A percentile compares a stretch with the other conserved stretches of the same genome.
Evolutionary conservation across 352 stramenopile genomes (phyloP).

Genomic region (Blastocystis sp.): DNA sequence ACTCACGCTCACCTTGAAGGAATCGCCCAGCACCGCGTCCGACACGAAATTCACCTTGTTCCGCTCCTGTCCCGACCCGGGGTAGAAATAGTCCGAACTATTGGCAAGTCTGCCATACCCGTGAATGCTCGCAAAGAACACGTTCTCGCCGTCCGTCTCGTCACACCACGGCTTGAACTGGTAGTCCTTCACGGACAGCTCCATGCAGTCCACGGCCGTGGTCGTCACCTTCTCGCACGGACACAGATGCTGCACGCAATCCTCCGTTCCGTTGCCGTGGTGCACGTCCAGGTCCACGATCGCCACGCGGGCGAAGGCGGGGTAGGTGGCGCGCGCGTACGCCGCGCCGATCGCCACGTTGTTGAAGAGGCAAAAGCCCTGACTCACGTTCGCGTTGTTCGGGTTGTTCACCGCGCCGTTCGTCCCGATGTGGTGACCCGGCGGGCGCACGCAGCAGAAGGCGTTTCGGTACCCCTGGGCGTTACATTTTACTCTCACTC

Average conservation of each 20-base stretch:
- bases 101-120: conserved; percentile 51
- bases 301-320: conserved; percentile 78
- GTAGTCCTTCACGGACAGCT: conserved; percentile 17
- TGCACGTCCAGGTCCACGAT: conserved; percentile 87
- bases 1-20: not conserved
- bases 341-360: conserved; percentile 88
- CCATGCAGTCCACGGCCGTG: not conserved
- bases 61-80: conserved; percentile 18
- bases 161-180: conserved; percentile 60
- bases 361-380: conserved; percentile 91
- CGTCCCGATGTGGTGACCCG: conserved; percentile 79
- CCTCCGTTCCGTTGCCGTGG: conserved; percentile 84
- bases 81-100: conserved; percentile 60
- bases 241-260: conserved; percentile 72
- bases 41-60: conserved; percentile 32
- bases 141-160: conserved; percentile 56
- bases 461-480: conserved; percentile 74
- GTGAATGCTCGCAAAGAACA: conserved; percentile 68
- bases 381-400: conserved; percentile 72
- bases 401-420: conserved; percentile 66
- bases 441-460: conserved; percentile 84
- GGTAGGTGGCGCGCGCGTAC: conserved; percentile 80
- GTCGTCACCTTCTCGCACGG: not conserved
- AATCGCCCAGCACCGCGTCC: not conserved
- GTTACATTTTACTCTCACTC: not conserved